These are phyloP conservation scores for Backusella tarrabulga DNA, from an alignment of 192 early-diverging fungal genomes.

Conservation along the genomic window DNA sequence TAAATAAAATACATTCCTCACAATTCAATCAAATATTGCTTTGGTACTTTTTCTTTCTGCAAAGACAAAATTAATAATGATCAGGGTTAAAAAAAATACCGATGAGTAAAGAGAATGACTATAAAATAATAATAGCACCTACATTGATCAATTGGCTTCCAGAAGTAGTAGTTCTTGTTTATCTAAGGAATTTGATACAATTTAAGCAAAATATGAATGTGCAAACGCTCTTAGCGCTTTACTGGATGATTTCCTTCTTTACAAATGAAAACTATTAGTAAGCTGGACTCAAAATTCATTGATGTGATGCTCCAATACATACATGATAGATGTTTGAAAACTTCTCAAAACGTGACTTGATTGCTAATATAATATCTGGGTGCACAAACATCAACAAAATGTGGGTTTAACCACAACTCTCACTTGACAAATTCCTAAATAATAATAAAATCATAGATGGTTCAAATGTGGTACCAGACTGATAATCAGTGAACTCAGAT, in stretches of 20 bases:
- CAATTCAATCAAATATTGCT: neutral
- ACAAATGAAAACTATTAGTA: too few relatives aligned
- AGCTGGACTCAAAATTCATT: too few relatives aligned
- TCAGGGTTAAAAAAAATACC: neutral
- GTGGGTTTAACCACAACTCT: neutral
- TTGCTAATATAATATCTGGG: neutral
- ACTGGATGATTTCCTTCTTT: too few relatives aligned
- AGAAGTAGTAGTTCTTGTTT: neutral
- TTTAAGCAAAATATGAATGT: too few relatives aligned
- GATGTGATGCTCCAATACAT: too few relatives aligned
- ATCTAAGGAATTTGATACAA: too few relatives aligned
- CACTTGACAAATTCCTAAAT: neutral
- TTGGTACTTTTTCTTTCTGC: neutral
- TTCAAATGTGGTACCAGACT: neutral
- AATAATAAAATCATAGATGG: neutral
- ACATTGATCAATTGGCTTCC: neutral
- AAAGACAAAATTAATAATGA: neutral
- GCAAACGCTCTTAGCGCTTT: too few relatives aligned
- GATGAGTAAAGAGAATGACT: too few relatives aligned
- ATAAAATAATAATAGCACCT: neutral
- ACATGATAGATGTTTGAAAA: too few relatives aligned
- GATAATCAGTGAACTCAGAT: neutral
- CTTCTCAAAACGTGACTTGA: neutral
- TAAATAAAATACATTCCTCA: neutral
- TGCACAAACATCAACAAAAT: neutral